phyloP scores from a whole-genome alignment of 306 rosid genomes.

The Vicia sativa region DNA sequence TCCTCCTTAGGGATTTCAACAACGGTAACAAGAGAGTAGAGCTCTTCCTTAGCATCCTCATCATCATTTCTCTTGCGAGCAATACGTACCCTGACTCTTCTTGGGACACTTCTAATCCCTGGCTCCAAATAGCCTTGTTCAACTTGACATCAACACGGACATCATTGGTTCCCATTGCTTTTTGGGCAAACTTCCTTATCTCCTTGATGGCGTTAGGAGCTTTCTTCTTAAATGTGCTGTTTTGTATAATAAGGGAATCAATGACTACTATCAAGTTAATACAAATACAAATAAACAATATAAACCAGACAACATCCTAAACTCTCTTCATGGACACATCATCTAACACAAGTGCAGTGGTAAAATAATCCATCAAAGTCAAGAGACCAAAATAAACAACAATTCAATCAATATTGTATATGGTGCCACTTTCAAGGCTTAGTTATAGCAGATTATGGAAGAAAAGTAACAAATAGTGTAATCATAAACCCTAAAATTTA shows the following conservation, averaged over 20 bases:
- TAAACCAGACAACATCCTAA: background rate
- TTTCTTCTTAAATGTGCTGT: slow-evolving; percentile 90
- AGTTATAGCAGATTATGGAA: no score
- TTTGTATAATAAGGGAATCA: background rate
- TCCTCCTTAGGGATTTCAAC: slow-evolving; percentile 84
- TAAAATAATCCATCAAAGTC: background rate
- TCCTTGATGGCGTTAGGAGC: slow-evolving; percentile 93
- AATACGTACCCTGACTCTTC: slow-evolving; percentile 83
- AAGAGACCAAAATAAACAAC: background rate
- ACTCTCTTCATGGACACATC: no score
- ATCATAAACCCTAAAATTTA: no score
- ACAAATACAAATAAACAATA: background rate
- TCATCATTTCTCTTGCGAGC: slow-evolving; percentile 94
- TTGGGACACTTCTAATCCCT: slow-evolving; percentile 94
- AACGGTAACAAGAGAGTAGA: slow-evolving; percentile 81
- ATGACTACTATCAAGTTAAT: background rate
- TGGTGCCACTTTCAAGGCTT: no score
- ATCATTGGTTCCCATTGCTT: slow-evolving; percentile 86
- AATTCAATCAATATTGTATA: no score
- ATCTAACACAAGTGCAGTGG: no score
- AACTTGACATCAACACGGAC: slow-evolving; percentile 91
- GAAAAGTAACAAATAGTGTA: no score
- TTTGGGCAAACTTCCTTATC: slow-evolving; percentile 87
- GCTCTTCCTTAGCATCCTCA: slow-evolving; percentile 93
- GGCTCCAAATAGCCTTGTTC: slow-evolving; percentile 86